Evolutionary conservation across 148 eudicot species (phyloP).

Genomic region (Heliosperma pusillum): DNA sequence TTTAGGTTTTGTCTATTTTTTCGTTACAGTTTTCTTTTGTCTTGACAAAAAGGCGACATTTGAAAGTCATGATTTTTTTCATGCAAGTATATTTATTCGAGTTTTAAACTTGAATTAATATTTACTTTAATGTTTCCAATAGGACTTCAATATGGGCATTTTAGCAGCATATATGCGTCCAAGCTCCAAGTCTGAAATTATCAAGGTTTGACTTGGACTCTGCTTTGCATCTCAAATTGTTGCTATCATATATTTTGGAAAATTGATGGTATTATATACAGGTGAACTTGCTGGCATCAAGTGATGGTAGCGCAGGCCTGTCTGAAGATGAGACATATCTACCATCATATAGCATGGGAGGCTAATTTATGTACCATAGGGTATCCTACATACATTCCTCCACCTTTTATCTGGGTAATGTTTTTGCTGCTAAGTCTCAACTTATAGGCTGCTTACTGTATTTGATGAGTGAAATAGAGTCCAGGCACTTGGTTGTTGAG

Average conservation of each 20-base stretch:
- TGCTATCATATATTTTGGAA: background rate
- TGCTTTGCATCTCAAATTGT: background rate
- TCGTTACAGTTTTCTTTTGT: background rate
- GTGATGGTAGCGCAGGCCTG: constrained; percentile 28
- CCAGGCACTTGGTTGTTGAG: background rate
- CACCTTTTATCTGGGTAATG: background rate
- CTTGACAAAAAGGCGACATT: background rate
- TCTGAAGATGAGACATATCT: constrained; percentile 36
- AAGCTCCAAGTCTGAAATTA: constrained; percentile 55
- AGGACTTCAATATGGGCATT: constrained; percentile 69
- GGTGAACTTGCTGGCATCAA: constrained; percentile 68
- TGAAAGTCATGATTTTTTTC: background rate
- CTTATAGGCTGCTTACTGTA: background rate
- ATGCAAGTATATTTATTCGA: background rate
- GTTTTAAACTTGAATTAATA: background rate
- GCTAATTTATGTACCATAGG: constrained; percentile 28
- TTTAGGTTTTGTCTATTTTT: background rate
- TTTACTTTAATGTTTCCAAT: constrained; percentile 17
- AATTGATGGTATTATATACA: constrained; percentile 24
- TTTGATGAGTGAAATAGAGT: background rate
- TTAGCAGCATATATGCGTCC: constrained; percentile 56
- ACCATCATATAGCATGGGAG: constrained; percentile 54
- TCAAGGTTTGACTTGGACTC: constrained; percentile 44
- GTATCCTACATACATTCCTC: background rate
- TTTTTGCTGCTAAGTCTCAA: background rate